phyloP scores from a whole-genome alignment of 2,329 filamentous ascomycete genomes.

The Cytospora schulzeri region DNA sequence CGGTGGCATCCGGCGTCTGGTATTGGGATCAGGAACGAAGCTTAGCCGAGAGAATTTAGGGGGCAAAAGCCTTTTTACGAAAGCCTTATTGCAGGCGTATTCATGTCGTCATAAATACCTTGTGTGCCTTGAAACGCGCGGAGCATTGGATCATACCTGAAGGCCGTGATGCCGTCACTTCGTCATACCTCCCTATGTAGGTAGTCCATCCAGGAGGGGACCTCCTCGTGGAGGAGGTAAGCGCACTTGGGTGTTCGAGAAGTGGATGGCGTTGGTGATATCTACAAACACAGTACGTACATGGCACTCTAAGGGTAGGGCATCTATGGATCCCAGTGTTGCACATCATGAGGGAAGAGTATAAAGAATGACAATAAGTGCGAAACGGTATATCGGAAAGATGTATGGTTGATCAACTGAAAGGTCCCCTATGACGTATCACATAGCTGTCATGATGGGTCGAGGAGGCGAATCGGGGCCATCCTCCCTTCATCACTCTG shows the following conservation, averaged over 20 bases:
- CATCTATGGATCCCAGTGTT: not conserved
- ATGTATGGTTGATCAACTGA: not conserved
- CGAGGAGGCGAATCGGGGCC: not conserved
- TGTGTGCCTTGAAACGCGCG: slow-evolving; percentile 3
- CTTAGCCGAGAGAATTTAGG: not conserved
- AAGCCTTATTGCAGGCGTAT: not conserved
- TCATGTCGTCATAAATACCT: slow-evolving; percentile 10
- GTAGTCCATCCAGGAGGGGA: not conserved
- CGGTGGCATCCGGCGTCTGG: not conserved
- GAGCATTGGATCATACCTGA: not conserved
- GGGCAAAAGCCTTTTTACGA: not conserved
- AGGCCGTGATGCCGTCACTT: slow-evolving; percentile 7
- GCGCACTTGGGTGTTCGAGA: not conserved
- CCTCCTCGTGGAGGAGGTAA: not conserved
- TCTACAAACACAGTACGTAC: not conserved
- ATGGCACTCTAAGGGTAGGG: not conserved
- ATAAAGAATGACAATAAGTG: not conserved
- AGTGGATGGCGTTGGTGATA: not conserved
- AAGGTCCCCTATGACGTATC: not conserved
- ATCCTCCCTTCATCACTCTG: not conserved
- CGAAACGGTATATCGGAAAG: not conserved
- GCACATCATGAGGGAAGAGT: not conserved
- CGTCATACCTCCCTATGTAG: slow-evolving; percentile 12
- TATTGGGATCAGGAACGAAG: not conserved
- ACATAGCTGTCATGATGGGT: not conserved